phyloP scores from a whole-genome alignment of 1,139 yeast species.

The Ogataea hybrid region DNA sequence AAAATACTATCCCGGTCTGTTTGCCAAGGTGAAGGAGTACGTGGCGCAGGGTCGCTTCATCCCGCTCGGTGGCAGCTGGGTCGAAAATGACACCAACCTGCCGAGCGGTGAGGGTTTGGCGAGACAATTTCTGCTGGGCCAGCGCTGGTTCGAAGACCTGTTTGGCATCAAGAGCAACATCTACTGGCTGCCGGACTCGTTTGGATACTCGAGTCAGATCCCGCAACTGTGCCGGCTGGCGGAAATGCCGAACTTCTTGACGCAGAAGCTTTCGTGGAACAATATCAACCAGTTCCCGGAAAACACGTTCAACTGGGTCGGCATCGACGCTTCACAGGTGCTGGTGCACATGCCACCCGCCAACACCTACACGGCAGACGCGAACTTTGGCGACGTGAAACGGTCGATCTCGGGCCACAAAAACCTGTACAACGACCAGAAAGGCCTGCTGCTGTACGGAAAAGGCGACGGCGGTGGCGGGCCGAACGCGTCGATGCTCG shows the following conservation, averaged over 20 bases:
- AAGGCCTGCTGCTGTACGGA: slow-evolving; percentile 81
- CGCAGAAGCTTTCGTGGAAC: slow-evolving; percentile 96
- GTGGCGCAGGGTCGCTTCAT: slow-evolving; percentile 73
- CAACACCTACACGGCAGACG: slow-evolving; percentile 90
- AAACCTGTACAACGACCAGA: slow-evolving; percentile 74
- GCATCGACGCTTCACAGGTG: slow-evolving; percentile 89
- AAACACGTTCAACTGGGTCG: slow-evolving; percentile 92
- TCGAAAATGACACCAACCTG: slow-evolving; percentile 92
- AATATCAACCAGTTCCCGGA: slow-evolving; percentile 89
- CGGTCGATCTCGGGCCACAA: slow-evolving; percentile 80
- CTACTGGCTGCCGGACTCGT: slow-evolving; percentile 96
- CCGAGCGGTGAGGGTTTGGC: slow-evolving; percentile 90
- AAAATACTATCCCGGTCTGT: slow-evolving; percentile 80
- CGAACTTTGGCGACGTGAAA: slow-evolving; percentile 88
- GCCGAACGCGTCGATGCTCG: slow-evolving; percentile 90
- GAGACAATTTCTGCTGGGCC: slow-evolving; percentile 89
- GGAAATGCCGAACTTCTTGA: slow-evolving; percentile 79
- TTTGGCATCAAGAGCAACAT: slow-evolving; percentile 74
- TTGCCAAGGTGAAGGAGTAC: slow-evolving; percentile 59
- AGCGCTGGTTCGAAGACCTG: slow-evolving; percentile 72
- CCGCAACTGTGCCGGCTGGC: slow-evolving; percentile 89
- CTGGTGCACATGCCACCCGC: slow-evolving; percentile 98
- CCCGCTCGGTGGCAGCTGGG: slow-evolving; percentile 98
- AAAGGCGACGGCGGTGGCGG: slow-evolving; percentile 99
- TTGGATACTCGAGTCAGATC: slow-evolving; percentile 92